Conservation (phyloP, 2,329 filamentous ascomycete genomes). For the Didymella exigua region DNA sequence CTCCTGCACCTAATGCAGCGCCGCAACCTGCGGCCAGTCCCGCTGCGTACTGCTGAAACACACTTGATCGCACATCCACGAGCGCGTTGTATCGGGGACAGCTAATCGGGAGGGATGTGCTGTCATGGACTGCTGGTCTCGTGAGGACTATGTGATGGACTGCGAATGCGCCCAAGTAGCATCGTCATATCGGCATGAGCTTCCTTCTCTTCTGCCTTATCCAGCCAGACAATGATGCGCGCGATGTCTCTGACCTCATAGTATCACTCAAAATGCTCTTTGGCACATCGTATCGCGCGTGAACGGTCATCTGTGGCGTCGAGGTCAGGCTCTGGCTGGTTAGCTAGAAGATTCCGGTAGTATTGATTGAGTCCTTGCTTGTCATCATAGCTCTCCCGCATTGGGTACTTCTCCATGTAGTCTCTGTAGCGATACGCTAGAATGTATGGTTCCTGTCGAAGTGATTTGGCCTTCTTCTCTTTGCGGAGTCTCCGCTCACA, state of each 20-base stretch:
- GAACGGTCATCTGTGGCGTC: constrained; percentile 24
- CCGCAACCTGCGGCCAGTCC: constrained; percentile 8
- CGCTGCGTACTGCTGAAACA: constrained; percentile 14
- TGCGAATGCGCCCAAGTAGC: neutral
- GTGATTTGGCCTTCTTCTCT: neutral
- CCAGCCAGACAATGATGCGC: constrained; percentile 26
- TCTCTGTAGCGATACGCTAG: constrained; percentile 31
- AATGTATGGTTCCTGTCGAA: constrained; percentile 23
- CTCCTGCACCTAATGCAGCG: constrained; percentile 9
- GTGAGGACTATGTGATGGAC: neutral
- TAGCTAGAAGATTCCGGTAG: constrained; percentile 31
- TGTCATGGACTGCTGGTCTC: constrained; percentile 7
- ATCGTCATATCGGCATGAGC: neutral
- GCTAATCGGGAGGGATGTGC: neutral
- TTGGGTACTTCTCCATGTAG: constrained; percentile 23
- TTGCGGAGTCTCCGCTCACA: neutral
- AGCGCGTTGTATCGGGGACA: constrained; percentile 5
- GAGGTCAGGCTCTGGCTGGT: constrained; percentile 23
- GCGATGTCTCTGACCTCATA: constrained; percentile 26
- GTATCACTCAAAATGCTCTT: constrained; percentile 30
- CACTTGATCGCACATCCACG: neutral
- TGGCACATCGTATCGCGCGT: constrained; percentile 30
- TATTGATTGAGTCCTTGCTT: constrained; percentile 24
- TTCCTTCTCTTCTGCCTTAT: constrained; percentile 8
- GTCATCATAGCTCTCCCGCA: neutral